Evolutionary conservation across 1,284 basidiomycete species (phyloP).

Genomic region (Mycosarcoma mackinlayi): DNA sequence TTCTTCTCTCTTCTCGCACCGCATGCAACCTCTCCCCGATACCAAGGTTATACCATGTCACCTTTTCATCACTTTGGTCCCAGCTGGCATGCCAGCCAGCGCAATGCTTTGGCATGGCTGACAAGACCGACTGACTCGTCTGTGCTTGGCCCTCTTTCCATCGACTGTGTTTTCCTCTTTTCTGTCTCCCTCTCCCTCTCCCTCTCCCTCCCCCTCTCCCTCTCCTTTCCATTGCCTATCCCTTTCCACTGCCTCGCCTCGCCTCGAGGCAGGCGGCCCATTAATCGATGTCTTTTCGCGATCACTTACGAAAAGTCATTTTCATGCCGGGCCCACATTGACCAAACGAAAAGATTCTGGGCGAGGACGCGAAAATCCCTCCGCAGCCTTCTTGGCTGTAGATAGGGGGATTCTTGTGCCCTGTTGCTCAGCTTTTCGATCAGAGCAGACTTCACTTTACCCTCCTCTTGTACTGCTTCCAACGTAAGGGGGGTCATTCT

Average conservation of each 20-base stretch:
- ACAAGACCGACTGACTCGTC: neutral
- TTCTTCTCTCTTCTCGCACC: neutral
- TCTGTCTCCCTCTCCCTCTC: neutral
- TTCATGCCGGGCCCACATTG: constrained; percentile 62
- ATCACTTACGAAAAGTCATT: constrained; percentile 44
- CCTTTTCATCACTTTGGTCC: neutral
- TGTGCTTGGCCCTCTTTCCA: neutral
- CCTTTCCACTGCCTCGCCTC: neutral
- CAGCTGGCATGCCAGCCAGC: neutral
- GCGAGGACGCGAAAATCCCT: constrained; percentile 9
- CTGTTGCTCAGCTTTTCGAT: neutral
- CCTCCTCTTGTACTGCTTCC: constrained; percentile 2
- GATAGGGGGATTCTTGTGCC: constrained; percentile 11
- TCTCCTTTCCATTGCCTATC: constrained; percentile 2
- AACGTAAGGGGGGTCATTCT: constrained; percentile 39
- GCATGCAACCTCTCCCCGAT: constrained; percentile 13
- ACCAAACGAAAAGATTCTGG: neutral
- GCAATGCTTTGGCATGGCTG: neutral
- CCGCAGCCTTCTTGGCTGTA: constrained; percentile 3
- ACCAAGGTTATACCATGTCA: constrained; percentile 13
- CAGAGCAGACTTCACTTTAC: constrained; percentile 57
- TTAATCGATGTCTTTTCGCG: constrained; percentile 57
- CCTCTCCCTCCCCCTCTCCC: neutral
- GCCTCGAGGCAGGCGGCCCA: constrained; percentile 30
- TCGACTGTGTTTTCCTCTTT: constrained; percentile 4